A percentile compares a stretch with the other conserved stretches of the same genome.
Conservation (phyloP, 352 stramenopile species). For the Plasmopara viticola region DNA sequence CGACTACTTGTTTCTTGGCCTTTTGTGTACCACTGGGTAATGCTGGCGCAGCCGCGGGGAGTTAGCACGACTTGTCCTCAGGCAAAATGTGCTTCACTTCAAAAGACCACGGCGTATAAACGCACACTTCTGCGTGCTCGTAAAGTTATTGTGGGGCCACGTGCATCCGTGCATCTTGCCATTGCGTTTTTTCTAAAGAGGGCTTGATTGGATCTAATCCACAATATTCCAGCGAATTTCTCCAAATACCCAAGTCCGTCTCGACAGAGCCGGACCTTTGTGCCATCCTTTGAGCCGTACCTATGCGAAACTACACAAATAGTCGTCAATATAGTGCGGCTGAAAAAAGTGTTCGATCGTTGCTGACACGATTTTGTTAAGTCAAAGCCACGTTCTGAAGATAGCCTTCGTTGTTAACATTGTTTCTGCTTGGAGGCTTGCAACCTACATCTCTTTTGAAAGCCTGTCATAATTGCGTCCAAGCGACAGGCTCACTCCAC, state of each 20-base stretch:
- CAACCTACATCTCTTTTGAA: too few species aligned
- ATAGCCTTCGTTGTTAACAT: too few species aligned
- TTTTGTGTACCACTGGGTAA: slow-evolving; percentile 18
- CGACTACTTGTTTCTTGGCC: slow-evolving; percentile 22
- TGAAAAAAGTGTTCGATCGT: too few species aligned
- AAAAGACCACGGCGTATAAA: slow-evolving; percentile 58
- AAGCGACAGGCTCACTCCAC: too few species aligned
- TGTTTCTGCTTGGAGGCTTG: too few species aligned
- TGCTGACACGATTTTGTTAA: too few species aligned
- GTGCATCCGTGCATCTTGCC: slow-evolving; percentile 33
- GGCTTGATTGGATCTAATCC: slow-evolving; percentile 41
- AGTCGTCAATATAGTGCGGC: too few species aligned
- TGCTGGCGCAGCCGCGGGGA: slow-evolving; percentile 27
- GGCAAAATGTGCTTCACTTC: slow-evolving; percentile 60
- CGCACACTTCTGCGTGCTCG: slow-evolving; percentile 56
- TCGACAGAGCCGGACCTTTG: slow-evolving; percentile 31
- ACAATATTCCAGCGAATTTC: slow-evolving; percentile 66
- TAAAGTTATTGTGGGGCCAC: slow-evolving; percentile 30
- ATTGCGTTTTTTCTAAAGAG: slow-evolving; percentile 42
- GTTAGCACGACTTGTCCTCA: slow-evolving; percentile 66
- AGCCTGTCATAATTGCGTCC: too few species aligned
- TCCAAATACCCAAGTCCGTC: slow-evolving; percentile 58
- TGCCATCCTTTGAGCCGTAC: slow-evolving; percentile 46
- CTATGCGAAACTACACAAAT: slow-evolving; percentile 44
- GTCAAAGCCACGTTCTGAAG: too few species aligned